Conservation (phyloP, 2,329 filamentous ascomycete species). For the Diaporthe sp. region DNA sequence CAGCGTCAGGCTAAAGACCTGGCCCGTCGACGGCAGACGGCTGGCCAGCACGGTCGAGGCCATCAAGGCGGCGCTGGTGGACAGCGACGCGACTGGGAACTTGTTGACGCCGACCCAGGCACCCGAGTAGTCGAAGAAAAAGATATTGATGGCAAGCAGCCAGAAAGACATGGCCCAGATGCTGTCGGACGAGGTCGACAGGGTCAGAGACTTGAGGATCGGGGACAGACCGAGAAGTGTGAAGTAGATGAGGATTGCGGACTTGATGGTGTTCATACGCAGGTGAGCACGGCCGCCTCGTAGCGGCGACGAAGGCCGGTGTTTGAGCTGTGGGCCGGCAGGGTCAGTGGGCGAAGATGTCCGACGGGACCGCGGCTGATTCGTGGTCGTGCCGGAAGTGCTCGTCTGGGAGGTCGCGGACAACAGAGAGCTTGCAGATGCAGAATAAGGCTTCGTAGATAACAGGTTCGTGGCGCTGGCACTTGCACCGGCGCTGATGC, state of each 20-base stretch:
- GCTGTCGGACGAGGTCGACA: constrained; percentile 89
- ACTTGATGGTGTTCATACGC: constrained; percentile 85
- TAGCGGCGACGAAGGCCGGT: constrained; percentile 47
- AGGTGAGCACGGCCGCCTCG: constrained; percentile 57
- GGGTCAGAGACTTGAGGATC: constrained; percentile 95
- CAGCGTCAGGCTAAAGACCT: constrained; percentile 93
- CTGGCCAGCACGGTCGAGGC: constrained; percentile 94
- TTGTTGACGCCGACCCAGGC: constrained; percentile 65
- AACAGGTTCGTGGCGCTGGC: constrained; percentile 43
- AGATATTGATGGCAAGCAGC: constrained; percentile 94
- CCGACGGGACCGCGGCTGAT: constrained; percentile 41
- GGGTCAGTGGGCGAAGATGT: constrained; percentile 44
- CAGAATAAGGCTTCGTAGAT: constrained; percentile 56
- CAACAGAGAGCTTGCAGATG: constrained; percentile 66
- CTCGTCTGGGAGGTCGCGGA: constrained; percentile 52
- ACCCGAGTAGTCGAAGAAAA: constrained; percentile 96
- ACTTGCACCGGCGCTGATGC: constrained; percentile 39
- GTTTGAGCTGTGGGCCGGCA: constrained; percentile 45
- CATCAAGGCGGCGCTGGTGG: constrained; percentile 97
- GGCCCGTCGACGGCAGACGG: constrained; percentile 86
- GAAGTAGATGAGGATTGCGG: constrained; percentile 91
- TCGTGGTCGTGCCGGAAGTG: constrained; percentile 36
- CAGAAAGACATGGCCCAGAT: constrained; percentile 98
- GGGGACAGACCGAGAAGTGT: constrained; percentile 91
- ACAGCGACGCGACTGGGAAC: constrained; percentile 77